A percentile compares a stretch with the other conserved stretches of the same genome.
These are phyloP conservation scores for Lepidium didymum DNA, from an alignment of 345 rosid species.

Conservation along the genomic window DNA sequence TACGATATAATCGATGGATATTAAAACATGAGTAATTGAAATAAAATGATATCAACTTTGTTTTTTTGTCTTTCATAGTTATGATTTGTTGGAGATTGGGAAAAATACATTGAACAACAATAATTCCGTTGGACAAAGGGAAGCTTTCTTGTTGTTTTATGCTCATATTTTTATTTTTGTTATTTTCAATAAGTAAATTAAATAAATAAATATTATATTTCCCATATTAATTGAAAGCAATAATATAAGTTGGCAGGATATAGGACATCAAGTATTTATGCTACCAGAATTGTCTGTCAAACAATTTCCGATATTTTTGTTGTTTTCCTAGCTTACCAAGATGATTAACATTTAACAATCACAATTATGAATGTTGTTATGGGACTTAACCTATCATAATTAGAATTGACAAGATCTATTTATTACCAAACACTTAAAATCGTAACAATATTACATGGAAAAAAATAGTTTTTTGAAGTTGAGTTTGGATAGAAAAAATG, in stretches of 20 bases:
- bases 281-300: too few species aligned
- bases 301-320: slow-evolving; percentile 21
- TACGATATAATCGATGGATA: too few species aligned
- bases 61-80: background rate
- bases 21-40: too few species aligned
- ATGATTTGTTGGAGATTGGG: background rate
- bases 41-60: background rate
- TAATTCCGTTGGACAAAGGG: slow-evolving; percentile 23
- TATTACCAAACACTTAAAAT: too few species aligned
- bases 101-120: slow-evolving; percentile 19
- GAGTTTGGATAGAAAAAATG: too few species aligned
- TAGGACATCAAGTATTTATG: slow-evolving; percentile 23
- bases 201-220: background rate
- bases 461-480: too few species aligned
- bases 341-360: background rate
- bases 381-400: background rate
- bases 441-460: too few species aligned
- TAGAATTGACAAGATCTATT: too few species aligned
- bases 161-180: background rate
- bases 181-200: too few species aligned
- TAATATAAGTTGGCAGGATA: slow-evolving; percentile 17
- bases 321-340: background rate
- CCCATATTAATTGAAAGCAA: background rate
- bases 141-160: slow-evolving; percentile 24
- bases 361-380: background rate